These are phyloP conservation scores for Eragrostis curvula DNA, from an alignment of 176 grass and related monocot species.

Conservation along the genomic window DNA sequence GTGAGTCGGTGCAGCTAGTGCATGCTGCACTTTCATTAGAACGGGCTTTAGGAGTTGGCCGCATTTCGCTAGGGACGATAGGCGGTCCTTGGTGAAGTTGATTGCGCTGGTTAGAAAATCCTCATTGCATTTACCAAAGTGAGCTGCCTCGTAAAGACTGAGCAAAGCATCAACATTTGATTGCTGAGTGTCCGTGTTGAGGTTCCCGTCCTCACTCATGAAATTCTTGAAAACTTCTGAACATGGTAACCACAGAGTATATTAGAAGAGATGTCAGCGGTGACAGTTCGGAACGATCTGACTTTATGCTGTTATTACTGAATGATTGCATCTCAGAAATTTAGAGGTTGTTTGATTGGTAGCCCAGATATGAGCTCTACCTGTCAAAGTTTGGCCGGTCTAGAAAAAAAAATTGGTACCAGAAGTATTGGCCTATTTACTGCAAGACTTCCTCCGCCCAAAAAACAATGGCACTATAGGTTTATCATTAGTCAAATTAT, in stretches of 20 bases:
- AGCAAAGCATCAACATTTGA: background rate
- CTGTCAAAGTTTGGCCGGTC: too few relatives aligned
- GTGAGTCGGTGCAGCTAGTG: conserved; percentile 19
- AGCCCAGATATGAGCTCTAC: too few relatives aligned
- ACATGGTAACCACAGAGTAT: background rate
- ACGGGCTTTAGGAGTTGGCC: background rate
- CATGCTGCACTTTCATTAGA: background rate
- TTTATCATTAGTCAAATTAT: too few relatives aligned
- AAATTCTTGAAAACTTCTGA: conserved; percentile 14
- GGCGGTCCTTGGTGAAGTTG: background rate
- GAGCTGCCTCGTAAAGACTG: conserved; percentile 27
- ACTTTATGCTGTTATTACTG: too few relatives aligned
- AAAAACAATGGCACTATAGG: too few relatives aligned
- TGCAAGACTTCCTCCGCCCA: too few relatives aligned
- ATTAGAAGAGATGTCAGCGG: too few relatives aligned
- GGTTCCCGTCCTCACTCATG: background rate
- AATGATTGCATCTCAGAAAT: too few relatives aligned
- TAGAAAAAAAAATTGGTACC: too few relatives aligned
- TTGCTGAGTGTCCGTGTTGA: background rate
- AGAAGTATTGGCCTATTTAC: too few relatives aligned
- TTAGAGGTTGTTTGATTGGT: too few relatives aligned
- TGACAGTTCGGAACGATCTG: too few relatives aligned
- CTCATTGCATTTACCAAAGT: background rate
- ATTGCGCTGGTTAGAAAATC: background rate
- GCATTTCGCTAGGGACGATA: background rate